Conservation (phyloP, 208 protist species). For the Leishmania tropica region DNA sequence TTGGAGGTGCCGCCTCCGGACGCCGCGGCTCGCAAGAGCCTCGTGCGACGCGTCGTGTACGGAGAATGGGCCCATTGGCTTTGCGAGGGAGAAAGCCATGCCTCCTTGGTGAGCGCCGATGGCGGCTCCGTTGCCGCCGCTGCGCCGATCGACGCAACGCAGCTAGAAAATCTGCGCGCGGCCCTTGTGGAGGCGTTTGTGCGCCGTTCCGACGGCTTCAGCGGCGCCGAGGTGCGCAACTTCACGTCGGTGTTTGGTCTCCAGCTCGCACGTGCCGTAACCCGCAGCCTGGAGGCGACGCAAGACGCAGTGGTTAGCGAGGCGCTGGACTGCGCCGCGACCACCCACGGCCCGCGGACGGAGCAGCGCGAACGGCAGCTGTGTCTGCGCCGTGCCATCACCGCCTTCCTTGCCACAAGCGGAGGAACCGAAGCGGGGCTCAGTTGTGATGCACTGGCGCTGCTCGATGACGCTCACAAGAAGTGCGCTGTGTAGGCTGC, state of each 20-base stretch:
- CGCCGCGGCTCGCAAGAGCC: constrained; percentile 35
- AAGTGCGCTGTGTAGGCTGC: neutral
- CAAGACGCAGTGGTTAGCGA: neutral
- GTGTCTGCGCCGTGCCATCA: constrained; percentile 5
- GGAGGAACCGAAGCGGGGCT: neutral
- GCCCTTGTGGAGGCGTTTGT: constrained; percentile 50
- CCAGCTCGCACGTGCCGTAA: constrained; percentile 37
- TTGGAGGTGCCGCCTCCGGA: constrained; percentile 76
- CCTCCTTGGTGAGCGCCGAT: neutral
- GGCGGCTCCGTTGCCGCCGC: neutral
- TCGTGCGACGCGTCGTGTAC: constrained; percentile 54
- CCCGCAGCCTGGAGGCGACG: neutral
- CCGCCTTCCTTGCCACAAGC: neutral
- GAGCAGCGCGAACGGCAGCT: neutral
- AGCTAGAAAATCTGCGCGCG: neutral
- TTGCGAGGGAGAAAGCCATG: neutral
- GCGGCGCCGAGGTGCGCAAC: constrained; percentile 62
- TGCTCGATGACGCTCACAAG: neutral
- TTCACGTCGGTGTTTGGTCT: constrained; percentile 55
- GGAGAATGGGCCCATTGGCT: constrained; percentile 76
- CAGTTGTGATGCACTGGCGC: neutral
- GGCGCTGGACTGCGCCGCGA: neutral
- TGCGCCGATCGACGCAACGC: neutral
- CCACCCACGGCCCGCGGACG: neutral
- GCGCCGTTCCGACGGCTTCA: constrained; percentile 43